Evolutionary conservation across 306 rosid species (phyloP), one percentile per base, ranked within the genome.

Genomic region (Benincasa hispida): DNA sequence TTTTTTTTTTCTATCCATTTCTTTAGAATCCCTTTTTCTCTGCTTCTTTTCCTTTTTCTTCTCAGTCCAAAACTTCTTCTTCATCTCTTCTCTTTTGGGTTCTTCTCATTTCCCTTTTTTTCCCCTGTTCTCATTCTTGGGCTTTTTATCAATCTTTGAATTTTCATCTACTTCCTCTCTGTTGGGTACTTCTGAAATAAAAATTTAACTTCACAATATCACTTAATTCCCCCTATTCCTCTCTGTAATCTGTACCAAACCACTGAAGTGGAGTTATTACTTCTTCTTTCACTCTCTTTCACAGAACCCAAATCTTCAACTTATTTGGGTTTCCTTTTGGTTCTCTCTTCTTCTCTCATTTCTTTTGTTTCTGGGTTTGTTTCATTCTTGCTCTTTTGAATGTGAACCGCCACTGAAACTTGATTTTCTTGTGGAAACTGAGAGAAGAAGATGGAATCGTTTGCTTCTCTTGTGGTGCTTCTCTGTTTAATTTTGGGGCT

Each of bases 381-480:
- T 76, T 82, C 78, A 80, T 74, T 84, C 77, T 34, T 66, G 55
- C 76, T 60, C 76, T 59, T 55, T 77, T 62, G 61, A 82, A 66
- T 66, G 42, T 80, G 80, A 87, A 77, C 39, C 77, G 55, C 13
- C 82, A 67, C 76, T 83, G 79, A 53, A 75, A 58, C 80, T 82
- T 51, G 80, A 70, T 57, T 77, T 61, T 62, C 22, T 68, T 77
- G 84, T 81, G 78, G 67, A 39, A 47, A 48, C 25, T 72, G 22
- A 30, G 58, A 25, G 59, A 70, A 47, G 41, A 72, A 45, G 79
- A 93, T 91, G 97, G 85, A 78, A 28, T 80, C 82, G 7, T 82
- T 77, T 11, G 76, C 87, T 86, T 82, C 86, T 19, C 75, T 89
- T 34, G 82, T 76, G 81, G 82, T 77, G 82, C 57, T 88, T 74